These are phyloP conservation scores for Collariella sp. DNA, from an alignment of 495 filamentous ascomycete species.

Conservation along the genomic window DNA sequence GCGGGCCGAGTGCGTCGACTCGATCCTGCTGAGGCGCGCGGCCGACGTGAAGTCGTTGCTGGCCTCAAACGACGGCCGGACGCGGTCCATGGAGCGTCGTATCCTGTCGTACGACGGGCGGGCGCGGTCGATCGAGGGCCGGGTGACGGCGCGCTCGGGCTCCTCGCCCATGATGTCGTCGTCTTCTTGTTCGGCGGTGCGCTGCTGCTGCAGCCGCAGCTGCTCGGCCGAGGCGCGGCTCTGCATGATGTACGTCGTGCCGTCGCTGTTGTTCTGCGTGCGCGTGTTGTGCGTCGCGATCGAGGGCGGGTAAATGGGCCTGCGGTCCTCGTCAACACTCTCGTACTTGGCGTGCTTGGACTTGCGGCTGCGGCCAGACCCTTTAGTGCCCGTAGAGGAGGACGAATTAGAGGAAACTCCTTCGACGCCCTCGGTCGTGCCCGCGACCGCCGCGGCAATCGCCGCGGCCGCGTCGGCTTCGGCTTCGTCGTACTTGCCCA, in stretches of 20 bases:
- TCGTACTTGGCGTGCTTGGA: constrained; percentile 50
- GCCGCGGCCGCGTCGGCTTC: constrained; percentile 29
- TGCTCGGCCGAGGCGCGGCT: constrained; percentile 42
- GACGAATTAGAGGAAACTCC: constrained; percentile 37
- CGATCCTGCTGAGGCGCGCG: constrained; percentile 70
- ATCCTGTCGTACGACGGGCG: constrained; percentile 73
- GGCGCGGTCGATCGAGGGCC: constrained; percentile 58
- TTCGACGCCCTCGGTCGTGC: constrained; percentile 19
- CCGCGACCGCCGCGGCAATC: constrained; percentile 1
- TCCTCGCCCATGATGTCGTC: constrained; percentile 13
- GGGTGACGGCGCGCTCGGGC: constrained; percentile 3
- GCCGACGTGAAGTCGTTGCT: constrained; percentile 88
- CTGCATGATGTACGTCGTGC: constrained; percentile 74
- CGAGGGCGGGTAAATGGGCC: constrained; percentile 87
- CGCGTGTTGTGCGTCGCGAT: constrained; percentile 72
- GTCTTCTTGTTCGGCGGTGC: constrained; percentile 24
- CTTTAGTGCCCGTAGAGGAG: constrained; percentile 41
- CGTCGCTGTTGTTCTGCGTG: constrained; percentile 87
- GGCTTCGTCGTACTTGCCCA: constrained; percentile 54
- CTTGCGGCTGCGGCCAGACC: constrained; percentile 28
- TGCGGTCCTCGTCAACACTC: constrained; percentile 67
- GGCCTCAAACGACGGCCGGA: constrained; percentile 70
- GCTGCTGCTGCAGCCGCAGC: background rate
- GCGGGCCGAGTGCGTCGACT: constrained; percentile 54
- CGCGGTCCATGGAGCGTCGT: constrained; percentile 62